Conservation (phyloP, 139 green algal species). For the Chlorella sp. region DNA sequence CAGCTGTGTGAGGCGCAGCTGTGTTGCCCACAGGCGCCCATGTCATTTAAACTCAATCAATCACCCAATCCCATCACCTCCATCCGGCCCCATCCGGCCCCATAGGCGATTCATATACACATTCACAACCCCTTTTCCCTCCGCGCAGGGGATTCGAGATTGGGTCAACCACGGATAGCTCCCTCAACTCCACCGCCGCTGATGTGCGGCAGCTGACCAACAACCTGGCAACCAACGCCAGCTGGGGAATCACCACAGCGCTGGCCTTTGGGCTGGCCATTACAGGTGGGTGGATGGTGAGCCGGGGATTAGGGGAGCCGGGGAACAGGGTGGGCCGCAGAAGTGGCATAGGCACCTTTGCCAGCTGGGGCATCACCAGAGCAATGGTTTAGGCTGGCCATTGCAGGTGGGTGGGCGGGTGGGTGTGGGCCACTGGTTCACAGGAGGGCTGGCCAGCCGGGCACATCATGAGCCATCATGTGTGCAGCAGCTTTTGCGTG, state of each 20-base stretch:
- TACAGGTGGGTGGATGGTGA: background rate
- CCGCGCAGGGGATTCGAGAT: background rate
- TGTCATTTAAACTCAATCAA: no score
- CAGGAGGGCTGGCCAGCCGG: background rate
- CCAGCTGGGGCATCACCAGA: background rate
- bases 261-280: background rate
- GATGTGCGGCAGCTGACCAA: background rate
- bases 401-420: background rate
- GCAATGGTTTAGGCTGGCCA: background rate
- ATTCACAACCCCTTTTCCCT: no score
- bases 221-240: background rate
- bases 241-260: background rate
- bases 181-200: background rate
- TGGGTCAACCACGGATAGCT: background rate
- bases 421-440: background rate
- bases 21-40: background rate
- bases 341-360: no score
- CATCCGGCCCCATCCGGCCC: no score
- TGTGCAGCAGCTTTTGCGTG: no score
- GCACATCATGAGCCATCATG: constrained; percentile 3
- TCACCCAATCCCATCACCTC: background rate
- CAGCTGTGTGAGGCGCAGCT: no score
- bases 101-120: no score
- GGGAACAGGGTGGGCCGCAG: background rate
- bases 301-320: background rate